Conservation (phyloP, 192 early-diverging fungal genomes). For the Paraglomus brasilianum region DNA sequence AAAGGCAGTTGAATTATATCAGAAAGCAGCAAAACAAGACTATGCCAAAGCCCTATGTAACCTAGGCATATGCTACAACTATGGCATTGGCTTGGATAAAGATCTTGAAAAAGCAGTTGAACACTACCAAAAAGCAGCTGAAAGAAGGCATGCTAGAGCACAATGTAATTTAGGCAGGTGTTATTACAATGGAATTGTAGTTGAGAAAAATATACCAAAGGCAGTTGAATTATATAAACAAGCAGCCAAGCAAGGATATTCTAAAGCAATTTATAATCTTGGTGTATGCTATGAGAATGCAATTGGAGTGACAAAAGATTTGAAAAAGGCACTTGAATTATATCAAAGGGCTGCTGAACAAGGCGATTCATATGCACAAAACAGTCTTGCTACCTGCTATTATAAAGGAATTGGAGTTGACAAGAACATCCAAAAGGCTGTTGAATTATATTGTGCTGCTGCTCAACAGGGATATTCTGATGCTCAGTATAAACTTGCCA, state of each 20-base stretch:
- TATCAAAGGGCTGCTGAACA: constrained; percentile 61
- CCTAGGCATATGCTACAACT: constrained; percentile 79
- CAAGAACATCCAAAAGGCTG: constrained; percentile 45
- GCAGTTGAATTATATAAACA: constrained; percentile 56
- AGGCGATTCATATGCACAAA: constrained; percentile 59
- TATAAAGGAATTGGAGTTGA: constrained; percentile 73
- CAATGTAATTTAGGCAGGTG: constrained; percentile 83
- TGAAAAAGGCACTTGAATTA: constrained; percentile 51
- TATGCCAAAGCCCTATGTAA: constrained; percentile 79
- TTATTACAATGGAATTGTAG: constrained; percentile 73
- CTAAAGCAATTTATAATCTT: constrained; percentile 56
- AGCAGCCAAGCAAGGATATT: constrained; percentile 58
- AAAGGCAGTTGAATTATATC: constrained; percentile 64
- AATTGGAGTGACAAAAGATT: constrained; percentile 46
- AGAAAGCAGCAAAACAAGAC: constrained; percentile 59
- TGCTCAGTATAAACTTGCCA: constrained; percentile 56
- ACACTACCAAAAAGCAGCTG: constrained; percentile 65
- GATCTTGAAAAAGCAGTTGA: constrained; percentile 57
- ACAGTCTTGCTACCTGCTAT: constrained; percentile 62
- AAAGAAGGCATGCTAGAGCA: constrained; percentile 77
- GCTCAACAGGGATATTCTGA: constrained; percentile 58
- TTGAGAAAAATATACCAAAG: constrained; percentile 45
- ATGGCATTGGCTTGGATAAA: constrained; percentile 67
- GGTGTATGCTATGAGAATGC: constrained; percentile 55
- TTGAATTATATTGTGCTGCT: constrained; percentile 58